Evolutionary conservation across 768 basidiomycete genomes (phyloP), one percentile per base, ranked within the genome.

Genomic region (Rhodotorula babjevae): DNA sequence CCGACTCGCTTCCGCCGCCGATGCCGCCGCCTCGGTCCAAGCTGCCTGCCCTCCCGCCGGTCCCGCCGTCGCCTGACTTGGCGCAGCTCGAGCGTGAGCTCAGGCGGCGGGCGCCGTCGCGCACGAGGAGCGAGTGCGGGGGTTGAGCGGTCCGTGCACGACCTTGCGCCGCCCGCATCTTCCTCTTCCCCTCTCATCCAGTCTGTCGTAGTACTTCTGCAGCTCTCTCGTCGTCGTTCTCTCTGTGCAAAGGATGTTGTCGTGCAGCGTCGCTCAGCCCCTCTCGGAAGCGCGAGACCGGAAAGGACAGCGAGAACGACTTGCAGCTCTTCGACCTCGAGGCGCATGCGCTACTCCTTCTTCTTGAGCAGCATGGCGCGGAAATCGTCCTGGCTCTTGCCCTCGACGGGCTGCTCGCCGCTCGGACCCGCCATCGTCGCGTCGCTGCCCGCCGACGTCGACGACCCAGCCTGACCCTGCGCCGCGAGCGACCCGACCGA

Each of bases 331-430:
- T 36, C 18, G 31, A 11, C 31, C 27, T 36, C 36, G 36, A 21
- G 11, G 53, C n/a, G n/a, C 14, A n/a, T 11, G 31, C 33, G 14
- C 61, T 33, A n/a, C 12, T 59, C 15, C 68, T 62, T 44, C 53
- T 72, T 69, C 58, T 72, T 72, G 25, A 36, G 65, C 46, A 94
- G 80, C 88, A 94, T 89, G 78, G 88, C 91, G 68, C 93, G 84
- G 80, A 95, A 95, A 77, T 91, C 91, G 76, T 92, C 88, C 79
- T 93, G 92, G 3, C 87, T 79, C 65, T 77, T 79, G 3, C 86
- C 78, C 61, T 76, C 78, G 36, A 55, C 36, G 44, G 52, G 36
- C 31, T 61, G 59, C 19, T 61, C 71, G 12, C 55, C 73, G 44
- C 36, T 36, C 9, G 44, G 44, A 12, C 14, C 44, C 44, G 44